phyloP scores from a whole-genome alignment of 805 yeast species.

The Candida alai region DNA sequence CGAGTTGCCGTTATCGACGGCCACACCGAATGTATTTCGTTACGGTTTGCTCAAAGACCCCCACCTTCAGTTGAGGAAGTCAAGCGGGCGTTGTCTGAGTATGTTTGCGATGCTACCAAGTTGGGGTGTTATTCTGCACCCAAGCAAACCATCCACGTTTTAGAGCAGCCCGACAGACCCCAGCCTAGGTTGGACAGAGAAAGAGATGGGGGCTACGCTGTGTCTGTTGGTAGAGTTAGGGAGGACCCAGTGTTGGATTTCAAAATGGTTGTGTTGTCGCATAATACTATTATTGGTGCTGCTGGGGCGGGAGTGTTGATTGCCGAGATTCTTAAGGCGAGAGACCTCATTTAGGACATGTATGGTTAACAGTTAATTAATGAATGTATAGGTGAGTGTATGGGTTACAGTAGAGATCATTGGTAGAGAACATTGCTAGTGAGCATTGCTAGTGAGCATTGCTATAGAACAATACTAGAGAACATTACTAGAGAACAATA shows the following conservation, averaged over 20 bases:
- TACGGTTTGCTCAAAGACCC: constrained; percentile 75
- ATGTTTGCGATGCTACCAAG: constrained; percentile 76
- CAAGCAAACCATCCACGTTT: constrained; percentile 81
- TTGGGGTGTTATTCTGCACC: constrained; percentile 92
- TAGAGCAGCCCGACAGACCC: constrained; percentile 91
- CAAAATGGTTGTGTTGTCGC: constrained; percentile 97
- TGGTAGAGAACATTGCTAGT: too few species aligned
- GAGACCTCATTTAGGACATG: constrained; percentile 54
- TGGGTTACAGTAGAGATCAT: too few species aligned
- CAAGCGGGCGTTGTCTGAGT: constrained; percentile 64
- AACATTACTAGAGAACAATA: too few species aligned
- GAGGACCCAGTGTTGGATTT: constrained; percentile 89
- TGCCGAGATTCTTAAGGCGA: constrained; percentile 83
- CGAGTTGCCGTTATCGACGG: constrained; percentile 97
- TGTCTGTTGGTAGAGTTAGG: constrained; percentile 91
- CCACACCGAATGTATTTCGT: constrained; percentile 91
- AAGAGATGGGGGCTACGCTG: constrained; percentile 91
- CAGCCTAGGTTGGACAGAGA: constrained; percentile 97
- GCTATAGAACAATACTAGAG: too few species aligned
- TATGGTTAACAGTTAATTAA: too few species aligned
- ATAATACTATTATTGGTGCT: constrained; percentile 96
- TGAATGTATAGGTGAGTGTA: too few species aligned
- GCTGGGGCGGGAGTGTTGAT: constrained; percentile 97
- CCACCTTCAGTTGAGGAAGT: constrained; percentile 84
- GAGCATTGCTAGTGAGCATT: too few species aligned